Evolutionary conservation across 225 moss, liverwort and hornwort species (phyloP).

Genomic region (Polytrichum formosum): DNA sequence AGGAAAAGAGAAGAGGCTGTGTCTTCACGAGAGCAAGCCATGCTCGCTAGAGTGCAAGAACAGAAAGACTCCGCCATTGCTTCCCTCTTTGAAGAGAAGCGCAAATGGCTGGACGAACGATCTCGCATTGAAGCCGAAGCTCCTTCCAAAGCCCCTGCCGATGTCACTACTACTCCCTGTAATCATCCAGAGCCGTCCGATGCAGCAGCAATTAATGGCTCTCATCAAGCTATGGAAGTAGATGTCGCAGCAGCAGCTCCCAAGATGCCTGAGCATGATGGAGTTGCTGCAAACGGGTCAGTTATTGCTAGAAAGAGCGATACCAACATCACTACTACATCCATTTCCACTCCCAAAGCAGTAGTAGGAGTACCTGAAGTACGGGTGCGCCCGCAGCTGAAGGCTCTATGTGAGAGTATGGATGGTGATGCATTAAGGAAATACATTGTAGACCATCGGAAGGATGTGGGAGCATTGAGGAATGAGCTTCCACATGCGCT

Average conservation of each 20-base stretch:
- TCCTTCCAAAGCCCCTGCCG: constrained; percentile 60
- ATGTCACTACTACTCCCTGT: constrained; percentile 38
- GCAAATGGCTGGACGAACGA: constrained; percentile 99
- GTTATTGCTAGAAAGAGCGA: constrained; percentile 79
- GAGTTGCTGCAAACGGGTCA: constrained; percentile 78
- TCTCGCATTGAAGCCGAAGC: constrained; percentile 90
- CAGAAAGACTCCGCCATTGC: constrained; percentile 99
- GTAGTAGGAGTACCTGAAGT: constrained; percentile 88
- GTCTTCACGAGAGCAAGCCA: constrained; percentile 91
- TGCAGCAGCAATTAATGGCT: constrained; percentile 60
- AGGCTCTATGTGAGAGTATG: constrained; percentile 98
- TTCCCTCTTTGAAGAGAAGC: constrained; percentile 98
- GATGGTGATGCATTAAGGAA: constrained; percentile 99
- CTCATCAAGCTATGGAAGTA: constrained; percentile 87
- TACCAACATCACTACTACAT: constrained; percentile 19
- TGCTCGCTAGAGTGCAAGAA: constrained; percentile 93
- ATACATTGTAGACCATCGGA: constrained; percentile 99
- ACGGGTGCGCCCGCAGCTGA: constrained; percentile 99
- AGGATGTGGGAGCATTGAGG: constrained; percentile 99
- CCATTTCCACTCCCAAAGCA: constrained; percentile 49
- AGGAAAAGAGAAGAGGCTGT: constrained; percentile 86
- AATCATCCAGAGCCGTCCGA: constrained; percentile 51
- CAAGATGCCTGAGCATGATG: constrained; percentile 63
- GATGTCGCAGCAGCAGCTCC: constrained; percentile 71
- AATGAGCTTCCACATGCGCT: constrained; percentile 98